A percentile compares a stretch with the other conserved stretches of the same genome.
Evolutionary conservation across 352 stramenopile species (phyloP).

Genomic region (Lagenidium giganteum): DNA sequence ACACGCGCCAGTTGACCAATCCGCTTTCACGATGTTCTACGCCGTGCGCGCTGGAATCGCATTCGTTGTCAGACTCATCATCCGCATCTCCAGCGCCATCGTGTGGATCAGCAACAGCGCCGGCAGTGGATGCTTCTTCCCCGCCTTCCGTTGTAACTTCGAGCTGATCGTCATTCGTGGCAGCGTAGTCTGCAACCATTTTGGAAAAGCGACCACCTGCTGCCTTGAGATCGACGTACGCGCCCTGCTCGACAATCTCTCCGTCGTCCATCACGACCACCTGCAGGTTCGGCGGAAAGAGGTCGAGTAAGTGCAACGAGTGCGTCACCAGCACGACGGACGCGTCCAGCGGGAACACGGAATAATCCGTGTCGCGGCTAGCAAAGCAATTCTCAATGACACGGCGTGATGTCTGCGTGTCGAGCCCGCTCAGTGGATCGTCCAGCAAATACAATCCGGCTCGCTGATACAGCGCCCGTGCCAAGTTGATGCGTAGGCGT

Average conservation of each 20-base stretch:
- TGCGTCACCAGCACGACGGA: conserved; percentile 79
- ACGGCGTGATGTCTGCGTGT: conserved; percentile 46
- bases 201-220: too few species aligned
- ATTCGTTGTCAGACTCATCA: conserved; percentile 4
- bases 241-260: conserved; percentile 35
- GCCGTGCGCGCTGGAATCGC: conserved; percentile 2
- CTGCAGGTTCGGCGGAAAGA: conserved; percentile 30
- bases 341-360: conserved; percentile 37
- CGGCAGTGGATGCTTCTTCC: background rate
- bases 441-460: conserved; percentile 82
- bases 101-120: background rate
- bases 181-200: background rate
- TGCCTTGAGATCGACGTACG: conserved; percentile 20
- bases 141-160: background rate
- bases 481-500: conserved; percentile 75
- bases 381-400: conserved; percentile 47
- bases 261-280: conserved; percentile 62
- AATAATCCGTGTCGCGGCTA: conserved; percentile 8
- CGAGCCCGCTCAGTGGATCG: conserved; percentile 81
- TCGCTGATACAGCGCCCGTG: conserved; percentile 72
- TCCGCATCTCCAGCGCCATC: background rate
- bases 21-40: conserved; percentile 68
- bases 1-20: conserved; percentile 46
- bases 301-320: conserved; percentile 54
- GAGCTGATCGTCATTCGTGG: background rate